Base-by-base conservation (phyloP, 768 basidiomycete species). In the Dioszegia crocea region DNA sequence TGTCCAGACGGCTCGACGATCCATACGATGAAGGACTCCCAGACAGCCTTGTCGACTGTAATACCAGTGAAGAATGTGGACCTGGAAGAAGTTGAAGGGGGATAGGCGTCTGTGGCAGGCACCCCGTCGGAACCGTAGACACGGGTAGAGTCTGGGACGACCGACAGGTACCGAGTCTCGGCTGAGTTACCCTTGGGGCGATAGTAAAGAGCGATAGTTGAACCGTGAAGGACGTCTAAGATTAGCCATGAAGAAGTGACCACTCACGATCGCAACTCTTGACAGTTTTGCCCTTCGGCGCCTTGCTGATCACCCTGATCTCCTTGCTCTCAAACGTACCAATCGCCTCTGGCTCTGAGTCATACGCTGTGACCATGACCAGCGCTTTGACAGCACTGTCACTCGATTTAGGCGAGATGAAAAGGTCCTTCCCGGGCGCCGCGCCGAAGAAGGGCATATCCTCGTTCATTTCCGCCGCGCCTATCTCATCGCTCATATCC, bases 301-400 rank as follows among this genome's bases (percentile, higher is more conserved):
- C 94, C 77, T 97, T 98, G 79, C 88, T 91, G 79, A 98, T 97
- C 70, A 98, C 90, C 77, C 92, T 93, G 82, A 98, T 97, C n/a
- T 92, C 86, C 45, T 88, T 86, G 65, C 89, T 90, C 43, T 89
- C 87, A 80, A 97, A 97, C 19, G 84, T 83, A 21, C 93, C 93
- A 66, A 97, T 85, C 33, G 91, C 81, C 38, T 87, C 83, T 73
- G 91, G 88, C 57, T 85, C 84, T 73, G 88, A 87, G n/a, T n/a
- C n/a, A n/a, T n/a, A 60, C 19, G 64, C 60, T 38, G 59, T 65
- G 46, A 71, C 55, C 12, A 67, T 90, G 65, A 97, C 91, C 36
- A 91, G 81, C 3, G 93, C 92, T 77, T 92, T 89, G 40, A 96
- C 91, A 73, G 90, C 89, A 47, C 31, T 45, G 27, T 36, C 33